Percentiles rank a stretch among this genome's conserved stretches.
These are phyloP conservation scores for Hymenoscyphus repandus DNA, from an alignment of 2,329 filamentous ascomycete genomes.

Conservation along the genomic window DNA sequence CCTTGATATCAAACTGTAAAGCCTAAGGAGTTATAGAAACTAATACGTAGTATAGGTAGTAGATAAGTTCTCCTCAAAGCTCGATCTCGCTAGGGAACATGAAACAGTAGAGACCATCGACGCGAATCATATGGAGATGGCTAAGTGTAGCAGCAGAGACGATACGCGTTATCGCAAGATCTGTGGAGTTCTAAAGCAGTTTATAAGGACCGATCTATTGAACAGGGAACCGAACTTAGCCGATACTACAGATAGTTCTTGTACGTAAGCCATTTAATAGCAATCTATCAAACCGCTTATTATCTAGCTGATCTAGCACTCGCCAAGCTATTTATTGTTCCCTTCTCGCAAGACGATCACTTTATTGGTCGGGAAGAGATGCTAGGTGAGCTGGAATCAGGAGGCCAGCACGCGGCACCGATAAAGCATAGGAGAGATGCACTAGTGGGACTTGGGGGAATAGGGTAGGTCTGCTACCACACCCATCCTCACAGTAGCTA, in stretches of 20 bases:
- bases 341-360: no score
- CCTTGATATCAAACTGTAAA: no score
- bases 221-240: no score
- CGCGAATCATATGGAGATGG: slow-evolving; percentile 36
- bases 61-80: slow-evolving; percentile 36
- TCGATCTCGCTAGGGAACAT: slow-evolving; percentile 30
- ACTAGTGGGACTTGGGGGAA: background rate
- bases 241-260: no score
- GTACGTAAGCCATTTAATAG: no score
- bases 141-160: background rate
- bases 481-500: background rate
- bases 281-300: no score
- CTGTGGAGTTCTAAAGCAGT: background rate
- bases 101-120: slow-evolving; percentile 37
- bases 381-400: no score
- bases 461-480: background rate
- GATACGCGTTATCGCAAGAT: background rate
- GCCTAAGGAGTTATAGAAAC: background rate
- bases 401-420: no score
- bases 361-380: no score
- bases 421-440: no score
- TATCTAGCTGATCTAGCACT: no score
- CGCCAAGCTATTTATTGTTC: no score
- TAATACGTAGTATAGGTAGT: slow-evolving; percentile 29
- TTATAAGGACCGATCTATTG: background rate